Evolutionary conservation across 192 early-diverging fungal species (phyloP).

Genomic region (Lobulomyces angularis): DNA sequence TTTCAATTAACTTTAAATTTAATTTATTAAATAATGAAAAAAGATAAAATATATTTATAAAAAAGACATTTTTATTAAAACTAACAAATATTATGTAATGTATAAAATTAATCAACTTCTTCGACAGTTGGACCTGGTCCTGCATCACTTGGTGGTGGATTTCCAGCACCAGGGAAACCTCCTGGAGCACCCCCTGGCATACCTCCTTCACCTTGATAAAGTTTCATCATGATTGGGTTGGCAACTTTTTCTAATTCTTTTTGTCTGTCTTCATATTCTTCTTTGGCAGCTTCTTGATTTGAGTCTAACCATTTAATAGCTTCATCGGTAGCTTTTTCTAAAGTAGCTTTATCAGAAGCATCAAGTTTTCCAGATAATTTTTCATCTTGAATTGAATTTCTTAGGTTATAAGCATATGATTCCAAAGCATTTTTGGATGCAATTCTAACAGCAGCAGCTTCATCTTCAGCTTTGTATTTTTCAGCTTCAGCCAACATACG

Average conservation of each 20-base stretch:
- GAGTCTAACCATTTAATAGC: constrained; percentile 90
- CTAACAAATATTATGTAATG: too few species aligned
- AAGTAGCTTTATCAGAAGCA: constrained; percentile 78
- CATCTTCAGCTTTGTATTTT: constrained; percentile 95
- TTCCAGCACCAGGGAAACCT: constrained; percentile 57
- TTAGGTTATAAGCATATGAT: constrained; percentile 94
- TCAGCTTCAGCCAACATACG: constrained; percentile 90
- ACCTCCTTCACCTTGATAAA: constrained; percentile 75
- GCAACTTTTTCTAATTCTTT: constrained; percentile 88
- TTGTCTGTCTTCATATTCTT: constrained; percentile 90
- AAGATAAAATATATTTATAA: too few species aligned
- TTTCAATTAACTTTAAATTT: too few species aligned
- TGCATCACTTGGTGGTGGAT: constrained; percentile 22
- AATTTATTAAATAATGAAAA: too few species aligned
- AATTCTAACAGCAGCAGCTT: constrained; percentile 80
- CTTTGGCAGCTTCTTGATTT: constrained; percentile 90
- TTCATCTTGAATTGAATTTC: constrained; percentile 77
- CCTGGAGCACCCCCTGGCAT: constrained; percentile 53
- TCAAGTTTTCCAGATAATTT: constrained; percentile 71
- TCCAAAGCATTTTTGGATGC: constrained; percentile 89
- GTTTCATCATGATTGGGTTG: constrained; percentile 95
- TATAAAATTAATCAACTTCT: constrained; percentile 43
- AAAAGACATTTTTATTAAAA: too few species aligned
- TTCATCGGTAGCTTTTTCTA: constrained; percentile 71
- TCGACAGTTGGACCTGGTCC: constrained; percentile 44